Evolutionary conservation across 805 yeast species (phyloP), one percentile per base, ranked within the genome.

Genomic region (Wickerhamiella sergipiensis): DNA sequence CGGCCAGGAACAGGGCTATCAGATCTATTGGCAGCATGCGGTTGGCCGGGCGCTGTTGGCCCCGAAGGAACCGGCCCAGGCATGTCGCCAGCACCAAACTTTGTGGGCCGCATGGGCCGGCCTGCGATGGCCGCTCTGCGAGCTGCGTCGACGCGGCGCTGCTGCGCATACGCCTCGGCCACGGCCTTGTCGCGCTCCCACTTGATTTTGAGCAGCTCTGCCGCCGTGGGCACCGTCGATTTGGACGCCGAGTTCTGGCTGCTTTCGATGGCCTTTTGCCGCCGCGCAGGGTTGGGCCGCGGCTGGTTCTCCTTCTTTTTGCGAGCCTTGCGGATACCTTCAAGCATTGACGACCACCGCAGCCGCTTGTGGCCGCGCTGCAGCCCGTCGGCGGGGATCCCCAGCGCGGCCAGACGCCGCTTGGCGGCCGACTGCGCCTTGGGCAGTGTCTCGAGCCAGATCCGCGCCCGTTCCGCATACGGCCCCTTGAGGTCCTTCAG

Each of bases 311-410:
- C 98, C 45, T 97, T 74, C 64, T 89, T 89, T 58, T 86, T 79
- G 82, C 89, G 86, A 57, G 83, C 73, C 67, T 88, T 88, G 52
- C 96, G 74, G 69, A 92, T 82, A 1, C 95, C 96, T 63, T 92
- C 98, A 70, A 92, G 86, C 86, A 92, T 84, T 50, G 95, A 84
- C 0, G 95, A 95, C 97, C 97, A 92, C 56, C 97, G 76, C 53
- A 90, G 71, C 50, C 95, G 73, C 53, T 85, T 73, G 61, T 92
- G 96, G 18, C 98, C 98, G 55, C 97, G 71, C 65, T 90, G 97
- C 46, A 88, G 83, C 0, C 95, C 84, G 60, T 90, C 97, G 21
- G 79, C 77, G 0, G 95, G 90, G n/a, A 92, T 94, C 48, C 97
- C 96, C 33, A 90, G 69, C 0, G 97, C 97, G 0, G 92, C 80